These are phyloP conservation scores for Thalassiosira hispida DNA, from an alignment of 352 stramenopile genomes.

Conservation along the genomic window DNA sequence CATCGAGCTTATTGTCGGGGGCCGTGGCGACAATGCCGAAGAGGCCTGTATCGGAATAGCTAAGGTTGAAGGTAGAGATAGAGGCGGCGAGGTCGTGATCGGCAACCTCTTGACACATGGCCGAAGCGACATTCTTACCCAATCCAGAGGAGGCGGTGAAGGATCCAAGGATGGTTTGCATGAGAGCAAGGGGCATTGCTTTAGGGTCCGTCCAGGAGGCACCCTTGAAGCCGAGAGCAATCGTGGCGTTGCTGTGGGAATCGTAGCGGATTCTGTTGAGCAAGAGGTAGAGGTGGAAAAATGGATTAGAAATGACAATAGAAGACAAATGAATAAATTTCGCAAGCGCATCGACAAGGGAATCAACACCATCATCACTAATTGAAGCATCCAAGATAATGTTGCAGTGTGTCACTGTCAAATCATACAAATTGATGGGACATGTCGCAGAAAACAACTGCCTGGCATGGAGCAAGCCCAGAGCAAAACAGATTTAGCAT, in stretches of 20 bases:
- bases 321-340: background rate
- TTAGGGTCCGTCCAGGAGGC: slow-evolving; percentile 98
- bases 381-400: too few species aligned
- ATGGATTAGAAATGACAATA: background rate
- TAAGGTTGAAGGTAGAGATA: slow-evolving; percentile 99
- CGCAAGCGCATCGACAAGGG: background rate
- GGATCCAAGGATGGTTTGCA: slow-evolving; percentile 89
- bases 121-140: slow-evolving; percentile 92
- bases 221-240: slow-evolving; percentile 97
- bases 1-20: slow-evolving; percentile 92
- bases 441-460: too few species aligned
- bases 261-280: slow-evolving; percentile 68
- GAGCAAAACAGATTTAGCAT: too few species aligned
- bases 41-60: slow-evolving; percentile 99
- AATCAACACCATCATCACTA: too few species aligned
- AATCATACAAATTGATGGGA: too few species aligned
- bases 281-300: slow-evolving; percentile 28
- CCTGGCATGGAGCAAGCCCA: too few species aligned
- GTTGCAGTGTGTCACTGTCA: too few species aligned
- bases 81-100: slow-evolving; percentile 95
- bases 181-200: slow-evolving; percentile 97
- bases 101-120: slow-evolving; percentile 95
- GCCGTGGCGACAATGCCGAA: slow-evolving; percentile 98
- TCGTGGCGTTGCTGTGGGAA: slow-evolving; percentile 87
- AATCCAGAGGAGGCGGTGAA: slow-evolving; percentile 85